These are phyloP conservation scores for Pelargonium myrrhifolium DNA, from an alignment of 441 rosid genomes.

Conservation along the genomic window DNA sequence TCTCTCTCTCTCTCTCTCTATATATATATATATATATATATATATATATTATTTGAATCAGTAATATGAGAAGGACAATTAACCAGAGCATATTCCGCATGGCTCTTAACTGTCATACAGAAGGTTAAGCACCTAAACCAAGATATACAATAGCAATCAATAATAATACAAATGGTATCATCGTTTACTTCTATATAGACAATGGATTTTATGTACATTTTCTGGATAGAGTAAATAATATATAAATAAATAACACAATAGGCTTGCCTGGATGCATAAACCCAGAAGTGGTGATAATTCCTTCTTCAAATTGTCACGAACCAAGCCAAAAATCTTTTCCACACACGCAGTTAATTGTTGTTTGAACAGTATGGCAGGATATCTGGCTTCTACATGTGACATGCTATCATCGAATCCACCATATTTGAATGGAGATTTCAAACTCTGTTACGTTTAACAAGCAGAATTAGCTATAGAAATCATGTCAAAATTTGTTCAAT, in stretches of 20 bases:
- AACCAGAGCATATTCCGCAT: not conserved
- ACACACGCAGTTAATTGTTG: constrained; percentile 97
- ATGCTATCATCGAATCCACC: constrained; percentile 66
- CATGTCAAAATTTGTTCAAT: not conserved
- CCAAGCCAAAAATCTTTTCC: constrained; percentile 95
- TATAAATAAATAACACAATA: too few species aligned
- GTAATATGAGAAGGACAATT: not conserved
- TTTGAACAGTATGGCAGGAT: constrained; percentile 86
- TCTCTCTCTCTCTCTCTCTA: too few species aligned
- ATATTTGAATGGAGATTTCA: constrained; percentile 75
- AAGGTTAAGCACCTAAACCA: not conserved
- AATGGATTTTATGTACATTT: not conserved
- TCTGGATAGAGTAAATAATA: not conserved
- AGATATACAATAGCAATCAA: not conserved
- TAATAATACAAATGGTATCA: not conserved
- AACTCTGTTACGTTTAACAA: constrained; percentile 40
- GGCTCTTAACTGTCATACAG: not conserved
- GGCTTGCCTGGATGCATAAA: constrained; percentile 69
- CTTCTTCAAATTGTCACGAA: constrained; percentile 92
- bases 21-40: too few species aligned
- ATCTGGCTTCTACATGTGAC: constrained; percentile 86
- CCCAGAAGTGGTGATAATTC: constrained; percentile 81
- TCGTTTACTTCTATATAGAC: not conserved
- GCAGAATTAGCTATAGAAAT: not conserved
- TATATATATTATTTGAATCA: not conserved